phyloP scores from a whole-genome alignment of 306 rosid genomes.

The Phaseolus lunatus region DNA sequence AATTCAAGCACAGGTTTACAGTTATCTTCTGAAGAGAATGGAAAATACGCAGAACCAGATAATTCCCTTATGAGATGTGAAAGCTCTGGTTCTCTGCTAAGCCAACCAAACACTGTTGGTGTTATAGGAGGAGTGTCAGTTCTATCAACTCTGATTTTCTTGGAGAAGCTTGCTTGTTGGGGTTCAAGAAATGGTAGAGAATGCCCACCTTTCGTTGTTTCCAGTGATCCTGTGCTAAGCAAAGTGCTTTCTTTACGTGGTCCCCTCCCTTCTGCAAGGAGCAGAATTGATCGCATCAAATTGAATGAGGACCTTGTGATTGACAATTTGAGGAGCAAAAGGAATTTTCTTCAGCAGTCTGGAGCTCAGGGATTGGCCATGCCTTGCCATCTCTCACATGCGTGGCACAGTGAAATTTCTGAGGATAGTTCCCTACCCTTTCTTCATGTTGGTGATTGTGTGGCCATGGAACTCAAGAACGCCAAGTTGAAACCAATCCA shows the following conservation, averaged over 20 bases:
- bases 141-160: slow-evolving; percentile 74
- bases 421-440: slow-evolving; percentile 61
- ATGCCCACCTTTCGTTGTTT: slow-evolving; percentile 81
- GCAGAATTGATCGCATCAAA: slow-evolving; percentile 40
- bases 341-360: slow-evolving; percentile 59
- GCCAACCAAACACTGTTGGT: slow-evolving; percentile 76
- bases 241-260: slow-evolving; percentile 50
- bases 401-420: slow-evolving; percentile 63
- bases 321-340: slow-evolving; percentile 58
- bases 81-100: slow-evolving; percentile 45
- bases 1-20: slow-evolving; percentile 44
- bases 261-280: slow-evolving; percentile 45
- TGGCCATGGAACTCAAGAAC: slow-evolving; percentile 66
- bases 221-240: slow-evolving; percentile 68
- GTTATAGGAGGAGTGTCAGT: slow-evolving; percentile 82
- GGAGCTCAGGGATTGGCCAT: slow-evolving; percentile 70
- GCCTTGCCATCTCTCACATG: slow-evolving; percentile 78
- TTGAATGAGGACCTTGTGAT: slow-evolving; percentile 47
- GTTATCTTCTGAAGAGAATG: slow-evolving; percentile 60
- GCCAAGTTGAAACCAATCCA: slow-evolving; percentile 67
- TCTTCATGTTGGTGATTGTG: slow-evolving; percentile 77
- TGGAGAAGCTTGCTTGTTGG: slow-evolving; percentile 87
- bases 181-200: slow-evolving; percentile 63
- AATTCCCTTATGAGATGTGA: slow-evolving; percentile 44
- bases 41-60: slow-evolving; percentile 42